These are phyloP conservation scores for Coemansia sp. DNA, from an alignment of 192 early-diverging fungal species.

Conservation along the genomic window DNA sequence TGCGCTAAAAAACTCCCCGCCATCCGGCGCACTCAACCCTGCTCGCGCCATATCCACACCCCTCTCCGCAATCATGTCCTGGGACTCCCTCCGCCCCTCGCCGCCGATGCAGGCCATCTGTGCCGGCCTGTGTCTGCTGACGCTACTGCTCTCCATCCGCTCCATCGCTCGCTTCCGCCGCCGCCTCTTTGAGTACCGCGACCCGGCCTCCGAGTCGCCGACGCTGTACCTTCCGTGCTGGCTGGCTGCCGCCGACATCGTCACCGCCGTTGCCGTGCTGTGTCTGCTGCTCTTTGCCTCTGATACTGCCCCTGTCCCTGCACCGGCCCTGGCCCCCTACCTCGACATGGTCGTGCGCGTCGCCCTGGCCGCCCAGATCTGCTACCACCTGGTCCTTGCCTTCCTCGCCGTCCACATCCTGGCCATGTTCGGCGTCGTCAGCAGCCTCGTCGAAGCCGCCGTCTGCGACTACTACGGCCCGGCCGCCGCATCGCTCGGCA, in stretches of 20 bases:
- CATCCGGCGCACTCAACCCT: no score
- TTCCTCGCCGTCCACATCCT: slow-evolving; percentile 23
- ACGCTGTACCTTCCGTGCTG: slow-evolving; percentile 31
- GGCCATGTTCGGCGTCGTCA: slow-evolving; percentile 14
- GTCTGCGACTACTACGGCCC: slow-evolving; percentile 31
- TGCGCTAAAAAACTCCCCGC: no score
- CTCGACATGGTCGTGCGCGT: slow-evolving; percentile 11
- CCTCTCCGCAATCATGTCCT: no score
- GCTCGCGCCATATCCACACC: no score
- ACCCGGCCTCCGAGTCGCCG: slow-evolving; percentile 22
- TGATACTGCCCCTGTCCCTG: neutral
- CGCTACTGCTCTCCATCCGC: slow-evolving; percentile 11
- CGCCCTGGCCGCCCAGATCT: slow-evolving; percentile 24
- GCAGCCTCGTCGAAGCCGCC: slow-evolving; percentile 10
- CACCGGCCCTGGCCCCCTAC: neutral
- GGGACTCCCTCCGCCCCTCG: no score
- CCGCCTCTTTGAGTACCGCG: slow-evolving; percentile 18
- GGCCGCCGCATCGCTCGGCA: slow-evolving; percentile 15
- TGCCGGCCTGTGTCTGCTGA: slow-evolving; percentile 13
- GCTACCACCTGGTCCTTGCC: slow-evolving; percentile 15
- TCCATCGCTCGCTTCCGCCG: slow-evolving; percentile 13
- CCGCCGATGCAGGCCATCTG: neutral
- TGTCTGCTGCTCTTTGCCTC: slow-evolving; percentile 1
- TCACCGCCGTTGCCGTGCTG: neutral
- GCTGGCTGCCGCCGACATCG: slow-evolving; percentile 25